Conservation (phyloP, 805 yeast species). For the Cyberlindnera samutprakarnensis region DNA sequence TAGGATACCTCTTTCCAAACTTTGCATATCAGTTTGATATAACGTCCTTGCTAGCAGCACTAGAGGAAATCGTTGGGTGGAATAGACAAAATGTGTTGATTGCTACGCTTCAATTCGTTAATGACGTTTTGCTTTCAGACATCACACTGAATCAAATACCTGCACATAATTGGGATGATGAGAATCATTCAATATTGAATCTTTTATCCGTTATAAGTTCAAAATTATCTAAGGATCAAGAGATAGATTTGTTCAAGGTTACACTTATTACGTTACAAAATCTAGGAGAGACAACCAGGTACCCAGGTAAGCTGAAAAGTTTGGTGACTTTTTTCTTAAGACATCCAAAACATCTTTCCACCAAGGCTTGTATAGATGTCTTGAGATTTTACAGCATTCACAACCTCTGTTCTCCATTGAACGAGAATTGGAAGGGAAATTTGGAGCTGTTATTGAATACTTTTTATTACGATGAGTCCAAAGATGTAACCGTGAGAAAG, state of each 20-base stretch:
- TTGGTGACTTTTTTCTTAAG: conserved; percentile 34
- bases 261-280: conserved; percentile 29
- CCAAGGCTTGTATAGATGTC: conserved; percentile 33
- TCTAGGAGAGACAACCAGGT: conserved; percentile 24
- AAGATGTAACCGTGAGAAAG: conserved; percentile 23
- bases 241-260: conserved; percentile 25
- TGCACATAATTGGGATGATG: conserved; percentile 31
- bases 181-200: conserved; percentile 7
- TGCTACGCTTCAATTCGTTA: conserved; percentile 33
- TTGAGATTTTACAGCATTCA: conserved; percentile 40
- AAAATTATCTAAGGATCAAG: conserved; percentile 23
- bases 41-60: conserved; percentile 26
- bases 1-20: conserved; percentile 26
- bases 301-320: conserved; percentile 35
- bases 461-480: conserved; percentile 29
- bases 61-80: conserved; percentile 25
- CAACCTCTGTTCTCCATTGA: conserved; percentile 45
- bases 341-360: conserved; percentile 30
- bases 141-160: conserved; percentile 22
- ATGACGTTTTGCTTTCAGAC: conserved; percentile 30
- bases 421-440: conserved; percentile 44
- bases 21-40: conserved; percentile 22
- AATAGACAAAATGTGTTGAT: conserved; percentile 33
- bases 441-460: conserved; percentile 35
- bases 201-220: conserved; percentile 16